phyloP scores from a whole-genome alignment of 176 grass and related monocot genomes.

The Hordeum vulgare region DNA sequence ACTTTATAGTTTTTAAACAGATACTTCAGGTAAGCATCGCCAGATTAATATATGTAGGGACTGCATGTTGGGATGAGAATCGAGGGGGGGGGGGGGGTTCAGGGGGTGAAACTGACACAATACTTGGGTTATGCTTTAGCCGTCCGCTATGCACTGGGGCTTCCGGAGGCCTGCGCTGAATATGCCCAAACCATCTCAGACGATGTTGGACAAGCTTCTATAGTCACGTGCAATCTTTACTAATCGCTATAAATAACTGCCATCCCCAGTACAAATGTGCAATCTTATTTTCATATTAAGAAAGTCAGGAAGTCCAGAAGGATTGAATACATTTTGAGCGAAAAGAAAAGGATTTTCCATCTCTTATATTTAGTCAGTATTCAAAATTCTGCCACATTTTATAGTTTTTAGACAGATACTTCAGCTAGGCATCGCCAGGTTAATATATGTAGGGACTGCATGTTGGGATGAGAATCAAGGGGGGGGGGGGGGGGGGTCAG shows the following conservation, averaged over 20 bases:
- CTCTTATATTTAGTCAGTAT: background rate
- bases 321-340: background rate
- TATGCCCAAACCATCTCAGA: no score
- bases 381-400: background rate
- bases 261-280: background rate
- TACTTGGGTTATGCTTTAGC: no score
- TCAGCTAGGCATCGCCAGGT: background rate
- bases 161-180: no score
- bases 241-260: background rate
- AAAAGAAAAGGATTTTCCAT: background rate
- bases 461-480: background rate
- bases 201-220: no score
- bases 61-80: background rate
- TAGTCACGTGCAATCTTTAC: no score
- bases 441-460: background rate
- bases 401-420: background rate
- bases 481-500: background rate
- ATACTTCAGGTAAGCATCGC: background rate
- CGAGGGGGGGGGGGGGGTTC: background rate
- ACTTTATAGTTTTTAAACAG: background rate
- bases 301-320: background rate
- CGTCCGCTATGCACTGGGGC: no score
- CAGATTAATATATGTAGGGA: background rate
- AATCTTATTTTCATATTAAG: slow-evolving; percentile 7
- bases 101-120: no score